Evolutionary conservation across 192 early-diverging fungal genomes (phyloP).

Genomic region (Backusella mclennaniae): DNA sequence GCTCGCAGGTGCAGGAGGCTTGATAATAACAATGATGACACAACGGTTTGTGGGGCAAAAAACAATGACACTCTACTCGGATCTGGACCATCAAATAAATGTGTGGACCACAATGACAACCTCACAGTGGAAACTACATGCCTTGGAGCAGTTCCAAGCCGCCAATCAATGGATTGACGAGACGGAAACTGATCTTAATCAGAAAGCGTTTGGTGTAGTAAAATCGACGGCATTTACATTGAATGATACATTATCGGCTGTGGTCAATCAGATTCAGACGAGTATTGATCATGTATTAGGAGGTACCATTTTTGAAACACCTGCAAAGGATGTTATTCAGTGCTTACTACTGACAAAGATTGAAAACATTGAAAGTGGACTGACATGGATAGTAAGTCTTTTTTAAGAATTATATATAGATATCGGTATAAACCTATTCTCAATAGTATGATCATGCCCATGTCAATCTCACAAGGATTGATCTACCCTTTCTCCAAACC

Average conservation of each 20-base stretch:
- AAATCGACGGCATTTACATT: conserved; percentile 14
- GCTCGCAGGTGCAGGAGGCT: neutral
- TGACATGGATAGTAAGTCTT: conserved; percentile 36
- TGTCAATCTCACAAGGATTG: conserved; percentile 5
- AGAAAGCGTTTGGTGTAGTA: conserved; percentile 21
- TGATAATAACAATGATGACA: neutral
- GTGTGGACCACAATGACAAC: neutral
- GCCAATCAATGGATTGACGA: conserved; percentile 23
- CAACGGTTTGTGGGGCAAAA: neutral
- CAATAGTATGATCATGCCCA: conserved; percentile 10
- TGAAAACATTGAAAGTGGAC: conserved; percentile 25
- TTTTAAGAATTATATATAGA: neutral
- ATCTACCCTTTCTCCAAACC: neutral
- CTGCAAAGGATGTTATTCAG: conserved; percentile 21
- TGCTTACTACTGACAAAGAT: conserved; percentile 34
- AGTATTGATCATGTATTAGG: conserved; percentile 22
- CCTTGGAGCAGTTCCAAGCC: neutral
- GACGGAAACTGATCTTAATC: conserved; percentile 20
- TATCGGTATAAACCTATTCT: no score
- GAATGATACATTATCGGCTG: conserved; percentile 21
- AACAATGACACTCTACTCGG: neutral
- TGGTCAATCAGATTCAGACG: conserved; percentile 5
- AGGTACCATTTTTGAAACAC: conserved; percentile 24
- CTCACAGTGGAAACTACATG: neutral
- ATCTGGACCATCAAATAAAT: neutral